Base-by-base conservation (phyloP, 345 rosid species). In the Psidium guajava region DNA sequence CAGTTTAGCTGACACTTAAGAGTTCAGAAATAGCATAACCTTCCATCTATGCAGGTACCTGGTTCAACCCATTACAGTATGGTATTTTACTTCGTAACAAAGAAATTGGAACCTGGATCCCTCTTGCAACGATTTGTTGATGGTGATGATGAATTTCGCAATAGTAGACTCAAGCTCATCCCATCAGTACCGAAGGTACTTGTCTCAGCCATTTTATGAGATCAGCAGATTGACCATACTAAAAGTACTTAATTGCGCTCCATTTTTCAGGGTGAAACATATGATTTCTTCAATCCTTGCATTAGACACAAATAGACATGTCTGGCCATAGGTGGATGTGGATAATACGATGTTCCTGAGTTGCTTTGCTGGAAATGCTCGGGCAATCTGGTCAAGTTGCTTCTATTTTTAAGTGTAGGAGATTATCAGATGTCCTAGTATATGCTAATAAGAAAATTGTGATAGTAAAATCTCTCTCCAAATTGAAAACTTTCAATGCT, bases 111-210 rank as follows among this genome's bases (percentile, higher is more conserved):
- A 56, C 90, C 94, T 8, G 97, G 98, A 53, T 95, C 99, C 11
- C 98, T 98, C 86, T 89, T 98, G 92, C 98, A 98, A 87, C 93
- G 98, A 15, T 98, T 98, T 89, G 95, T 98, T 84, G 97, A 96
- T 86, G 99, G 99, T 81, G 99, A 98, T 83, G 99, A 98, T 87
- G 99, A 96, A 87, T 98, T 98, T 87, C 94, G 98, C 51, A 98
- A 98, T 89, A 95, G 98, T 89, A 95, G 99, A 85, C 86, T 96
- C 85, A 98, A 98, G 93, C 99, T 98, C 87, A 95, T 98, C 87
- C 99, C 99, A 47, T 89, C 93, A 40, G 99, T 98, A 89, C 98
- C 99, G 18, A 95, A 98, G 98, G 99, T 96, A 88, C 86, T 16
- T 84, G 28, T 87, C 86, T 58, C 54, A n/a, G 51, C 50, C 52